These are phyloP conservation scores for Collybiopsis confluens DNA, from an alignment of 768 basidiomycete species.

Conservation along the genomic window DNA sequence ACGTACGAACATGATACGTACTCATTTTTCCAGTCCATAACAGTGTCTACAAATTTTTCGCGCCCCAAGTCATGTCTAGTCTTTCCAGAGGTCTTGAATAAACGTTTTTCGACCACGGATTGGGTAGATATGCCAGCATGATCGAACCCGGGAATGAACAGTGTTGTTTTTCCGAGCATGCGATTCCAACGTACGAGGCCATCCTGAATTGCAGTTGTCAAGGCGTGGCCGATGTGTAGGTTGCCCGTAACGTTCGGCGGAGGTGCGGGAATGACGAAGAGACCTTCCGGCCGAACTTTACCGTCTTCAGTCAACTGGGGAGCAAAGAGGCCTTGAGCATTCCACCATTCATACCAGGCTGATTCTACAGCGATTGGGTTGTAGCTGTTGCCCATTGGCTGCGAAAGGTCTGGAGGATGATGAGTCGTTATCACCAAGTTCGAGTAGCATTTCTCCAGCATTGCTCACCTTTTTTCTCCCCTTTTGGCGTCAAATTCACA, in stretches of 20 bases:
- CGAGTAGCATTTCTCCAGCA: not conserved
- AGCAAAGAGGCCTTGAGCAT: constrained; percentile 83
- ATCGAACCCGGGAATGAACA: constrained; percentile 94
- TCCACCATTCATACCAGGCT: constrained; percentile 99
- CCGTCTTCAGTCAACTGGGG: constrained; percentile 61
- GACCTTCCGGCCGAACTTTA: constrained; percentile 54
- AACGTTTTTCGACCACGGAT: constrained; percentile 90
- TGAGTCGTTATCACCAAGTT: constrained; percentile 1
- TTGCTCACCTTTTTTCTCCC: constrained; percentile 85
- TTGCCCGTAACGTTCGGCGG: constrained; percentile 97
- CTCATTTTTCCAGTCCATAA: constrained; percentile 98
- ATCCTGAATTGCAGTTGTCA: constrained; percentile 92
- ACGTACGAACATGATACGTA: constrained; percentile 33
- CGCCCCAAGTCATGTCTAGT: constrained; percentile 94
- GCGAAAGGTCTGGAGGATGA: constrained; percentile 62
- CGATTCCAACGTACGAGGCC: constrained; percentile 91
- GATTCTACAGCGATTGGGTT: constrained; percentile 94
- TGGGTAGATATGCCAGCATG: constrained; percentile 99
- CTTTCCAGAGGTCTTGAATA: constrained; percentile 78
- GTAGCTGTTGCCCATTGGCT: constrained; percentile 89
- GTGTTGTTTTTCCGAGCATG: constrained; percentile 88
- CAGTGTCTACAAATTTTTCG: constrained; percentile 84
- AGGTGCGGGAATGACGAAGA: constrained; percentile 84
- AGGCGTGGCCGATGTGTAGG: constrained; percentile 91
- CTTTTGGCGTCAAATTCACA: constrained; percentile 84